Base-by-base conservation (phyloP, 176 grass and related monocot genomes). In the Oryza glaberrima region DNA sequence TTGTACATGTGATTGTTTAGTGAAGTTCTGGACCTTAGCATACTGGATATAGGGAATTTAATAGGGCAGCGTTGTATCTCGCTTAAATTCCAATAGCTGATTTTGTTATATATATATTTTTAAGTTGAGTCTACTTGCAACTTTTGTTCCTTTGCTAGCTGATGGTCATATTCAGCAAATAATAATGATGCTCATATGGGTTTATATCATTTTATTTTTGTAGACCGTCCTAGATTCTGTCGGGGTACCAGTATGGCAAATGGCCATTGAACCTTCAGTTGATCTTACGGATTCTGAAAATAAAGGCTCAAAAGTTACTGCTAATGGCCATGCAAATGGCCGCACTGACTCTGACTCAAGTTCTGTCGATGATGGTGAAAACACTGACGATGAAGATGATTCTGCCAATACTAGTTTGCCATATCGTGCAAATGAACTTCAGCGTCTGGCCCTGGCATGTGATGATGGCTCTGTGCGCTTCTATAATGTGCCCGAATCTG, bases 401-500 rank as follows among this genome's bases (percentile, higher is more conserved):
- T 68, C 65, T 36, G 49, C 81, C 16, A 81, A 88, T 36, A 85
- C 86, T 64, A 82, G 72, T 72, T 85, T 83, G 46, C 65, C 69
- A 47, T 65, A 78, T 76, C 28, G 70, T 77, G 78, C 38, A 35
- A 83, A 75, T 25, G 85, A 86, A 10, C 79, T 87, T 76, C 91
- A 86, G 77, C 85, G 86, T 20, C 60, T 99, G 67, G 97, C 91
- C 17, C 70, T 99, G 80, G 97, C 97, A 4, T 99, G 97, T 67
- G 94, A 96, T 38, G 92, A 99, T 91, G 94, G 97, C 40, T 96
- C 89, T 74, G 72, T 96, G 32, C 85, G 97, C 14, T 80, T 99
- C 80, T 96, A 96, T 82, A 88, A 81, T 66, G 81, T 92, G 23
- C 88, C 94, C 82, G 90, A 94, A 83, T 87, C 81, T 75, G 97